Base-by-base conservation (phyloP, 1,284 basidiomycete genomes). In the Ceratobasidium sp. region DNA sequence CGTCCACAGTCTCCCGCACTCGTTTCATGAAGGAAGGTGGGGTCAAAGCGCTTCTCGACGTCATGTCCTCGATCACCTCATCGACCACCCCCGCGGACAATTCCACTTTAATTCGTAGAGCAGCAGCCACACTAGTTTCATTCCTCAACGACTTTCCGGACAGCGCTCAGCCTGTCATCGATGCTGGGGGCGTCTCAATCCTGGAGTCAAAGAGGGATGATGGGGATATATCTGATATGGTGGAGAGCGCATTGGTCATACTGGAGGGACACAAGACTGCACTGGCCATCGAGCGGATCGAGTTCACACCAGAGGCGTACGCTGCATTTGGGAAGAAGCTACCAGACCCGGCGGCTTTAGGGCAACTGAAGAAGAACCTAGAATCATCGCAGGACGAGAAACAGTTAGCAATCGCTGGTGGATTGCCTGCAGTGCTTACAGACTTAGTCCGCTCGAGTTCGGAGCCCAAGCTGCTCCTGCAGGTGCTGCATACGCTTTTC, bases 241-340 rank as follows among this genome's bases (percentile, higher is more conserved):
- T 33, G 11, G n/a, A 24, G 33, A 31, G 22, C 27, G 67, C 50
- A 17, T 45, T 71, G 7, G 27, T 17, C 1, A 15, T 48, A 1
- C 31, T 69, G 51, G 33, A 69, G 17, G 33, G 24, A 15, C 41
- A 45, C 27, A 57, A 57, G 56, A 53, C 56, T 24, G 44, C 50
- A 33, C 54, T 41, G 36, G 1, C 27, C 24, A 29, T 71, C 17
- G 67, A 71, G 44, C 54, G 67, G 45, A 71, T 71, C 67, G 56
- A 60, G 56, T 71, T 71, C 22, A 71, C 54, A 24, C 54, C 45
- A 1, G 67, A 71, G n/a, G 54, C 67, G 17, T 71, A 71, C 24
- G 56, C 67, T 29, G 67, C 41, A 33, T 59, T 71, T 22, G 67
- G 67, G 19, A 71, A 71, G 56, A 47, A 47, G 22, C 56, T 71